A percentile compares a stretch with the other conserved stretches of the same genome.
These are phyloP conservation scores for Phyllosticta paracitricarpa DNA, from an alignment of 2,329 filamentous ascomycete genomes.

Conservation along the genomic window DNA sequence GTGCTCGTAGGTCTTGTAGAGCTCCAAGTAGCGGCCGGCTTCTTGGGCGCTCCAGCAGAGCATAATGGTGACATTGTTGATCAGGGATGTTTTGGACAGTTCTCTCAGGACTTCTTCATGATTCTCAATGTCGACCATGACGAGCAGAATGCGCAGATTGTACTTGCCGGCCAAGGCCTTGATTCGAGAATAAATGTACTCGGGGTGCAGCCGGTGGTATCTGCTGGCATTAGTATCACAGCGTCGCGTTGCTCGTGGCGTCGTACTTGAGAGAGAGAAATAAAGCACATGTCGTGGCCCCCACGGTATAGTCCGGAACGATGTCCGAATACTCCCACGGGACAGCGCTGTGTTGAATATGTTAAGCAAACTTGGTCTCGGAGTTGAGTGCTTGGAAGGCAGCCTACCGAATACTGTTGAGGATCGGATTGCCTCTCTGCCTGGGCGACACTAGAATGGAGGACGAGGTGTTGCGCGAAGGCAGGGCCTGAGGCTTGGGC, in stretches of 20 bases:
- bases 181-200: slow-evolving; percentile 95
- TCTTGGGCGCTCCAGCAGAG: slow-evolving; percentile 92
- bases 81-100: slow-evolving; percentile 79
- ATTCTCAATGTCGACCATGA: slow-evolving; percentile 90
- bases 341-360: slow-evolving; percentile 33
- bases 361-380: slow-evolving; percentile 28
- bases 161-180: slow-evolving; percentile 76
- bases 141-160: slow-evolving; percentile 72
- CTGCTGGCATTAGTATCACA: neutral
- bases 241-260: neutral
- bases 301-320: slow-evolving; percentile 85
- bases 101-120: slow-evolving; percentile 86
- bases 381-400: neutral
- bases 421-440: slow-evolving; percentile 89
- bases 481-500: slow-evolving; percentile 77
- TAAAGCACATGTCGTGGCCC: slow-evolving; percentile 76
- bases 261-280: slow-evolving; percentile 88
- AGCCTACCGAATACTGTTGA: slow-evolving; percentile 58
- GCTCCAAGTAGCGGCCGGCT: slow-evolving; percentile 83
- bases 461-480: slow-evolving; percentile 55
- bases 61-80: slow-evolving; percentile 87
- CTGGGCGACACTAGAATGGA: slow-evolving; percentile 82
- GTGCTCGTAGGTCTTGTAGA: slow-evolving; percentile 92
- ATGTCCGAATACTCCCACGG: slow-evolving; percentile 98
- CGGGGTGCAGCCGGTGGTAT: slow-evolving; percentile 94